Base-by-base conservation (phyloP, 1,139 yeast genomes). In the Yamadazyma spencermartinsiae region DNA sequence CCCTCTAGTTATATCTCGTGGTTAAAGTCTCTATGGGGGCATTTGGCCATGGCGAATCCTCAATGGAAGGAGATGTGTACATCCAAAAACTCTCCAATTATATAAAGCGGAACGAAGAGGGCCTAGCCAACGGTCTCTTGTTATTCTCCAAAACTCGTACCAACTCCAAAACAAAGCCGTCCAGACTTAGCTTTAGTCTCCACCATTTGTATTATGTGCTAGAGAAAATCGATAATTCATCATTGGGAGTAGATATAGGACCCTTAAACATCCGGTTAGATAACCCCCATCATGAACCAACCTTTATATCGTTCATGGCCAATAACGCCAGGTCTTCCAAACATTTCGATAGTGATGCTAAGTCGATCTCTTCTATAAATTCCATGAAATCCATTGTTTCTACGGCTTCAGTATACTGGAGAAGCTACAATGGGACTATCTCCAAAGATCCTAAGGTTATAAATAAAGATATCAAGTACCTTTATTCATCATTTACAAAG, bases 401-500 rank as follows among this genome's bases (percentile, higher is more conserved):
- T 24, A 65, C 63, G 38, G 76, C 77, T 2, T 65, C 73, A 1
- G 61, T 65, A 2, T 72, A 70, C 45, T 70, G 76, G 74, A 56
- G 74, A 43, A 58, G 63, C 9, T 57, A 62, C 36, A 60, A 65
- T 18, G 37, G 40, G 2, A 36, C 34, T 18, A 54, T 60, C 36
- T 57, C 60, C 38, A 67, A 66, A 45, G 78, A 72, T 46, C 76
- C 77, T 12, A 71, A 67, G 36, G 58, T 62, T 16, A 59, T 72
- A 27, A 63, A 58, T 33, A 69, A 71, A 32, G 85, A 81, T 50
- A 57, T 80, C 36, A 73, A 71, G 46, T 81, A 81, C 56, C 55
- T 81, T 28, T 78, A 79, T 52, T 74, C 82, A n/a, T 79, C 83
- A 8, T 81, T 81, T 56, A 77, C 85, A 8, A 80, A 80, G 48